Base-by-base conservation (phyloP, 305 asterid species). In the Fraxinus baroniana region DNA sequence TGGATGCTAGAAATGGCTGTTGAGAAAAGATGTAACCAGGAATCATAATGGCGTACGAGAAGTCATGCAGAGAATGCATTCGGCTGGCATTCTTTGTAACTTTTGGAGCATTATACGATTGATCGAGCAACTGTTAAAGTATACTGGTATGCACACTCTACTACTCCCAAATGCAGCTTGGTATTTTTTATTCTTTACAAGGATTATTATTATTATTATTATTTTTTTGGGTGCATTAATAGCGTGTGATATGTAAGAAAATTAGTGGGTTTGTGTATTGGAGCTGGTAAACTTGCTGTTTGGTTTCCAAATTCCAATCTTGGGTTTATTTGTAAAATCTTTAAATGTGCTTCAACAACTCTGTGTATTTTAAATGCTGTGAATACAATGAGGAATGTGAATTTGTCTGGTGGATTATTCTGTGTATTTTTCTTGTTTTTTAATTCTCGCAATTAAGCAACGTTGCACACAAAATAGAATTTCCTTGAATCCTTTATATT, bases 1-100 rank as follows among this genome's bases (percentile, higher is more conserved):
- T 20, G 89, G 92, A 78, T 89, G 92, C 86, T 89, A 70, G 75
- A 70, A 70, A 30, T 62, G 13, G 32, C 15, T 0, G 13, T 62
- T 0, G 15, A 62, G 71, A 13, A 68, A 13, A 12, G 74, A 8
- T 68, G 4, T 26, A 12, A 30, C 37, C 74, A 10, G 74, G 9
- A 64, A 68, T 68, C 39, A 28, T 28, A 13, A 68, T 15, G 41
- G 41, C 3, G 41, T 17, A 24, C 7, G 33, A 24, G 33, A 33
- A 18, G 0, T 55, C 18, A 68, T 30, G 20, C 18, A 28, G 37
- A 30, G 74, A 20, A 24, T 68, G 20, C 74, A 68, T 33, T 28
- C 2, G n/a, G 39, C 37, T 5, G 74, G 9, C 30, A 4, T 12
- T 68, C 20, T 68, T 30, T 30, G 35, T 13, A 28, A 28, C n/a